Base-by-base conservation (phyloP, 352 stramenopile genomes). In the Phytophthora sp. region DNA sequence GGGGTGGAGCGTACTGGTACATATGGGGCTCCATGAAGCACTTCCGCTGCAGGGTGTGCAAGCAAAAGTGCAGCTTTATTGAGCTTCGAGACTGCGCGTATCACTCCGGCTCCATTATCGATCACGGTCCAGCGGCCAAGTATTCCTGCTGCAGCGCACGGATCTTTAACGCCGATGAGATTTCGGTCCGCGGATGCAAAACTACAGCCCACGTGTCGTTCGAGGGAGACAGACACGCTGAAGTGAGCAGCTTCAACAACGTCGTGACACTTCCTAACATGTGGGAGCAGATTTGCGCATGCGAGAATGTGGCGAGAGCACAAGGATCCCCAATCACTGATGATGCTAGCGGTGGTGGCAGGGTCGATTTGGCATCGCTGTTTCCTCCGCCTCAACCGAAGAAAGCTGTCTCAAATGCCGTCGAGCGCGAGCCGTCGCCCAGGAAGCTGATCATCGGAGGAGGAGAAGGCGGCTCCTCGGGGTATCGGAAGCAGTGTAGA, bases 1-100 rank as follows among this genome's bases (percentile, higher is more conserved):
- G 88, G 88, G 77, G 64, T 18, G 76, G 66, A 0, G 74, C 79
- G 0, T 97, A 94, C 54, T 97, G 91, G 90, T 84, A 86, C 45
- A 45, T 96, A 4, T 97, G 86, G 89, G 86, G 77, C 1, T 81
- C 79, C 11, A 86, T 69, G 6, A 77, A 83, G 24, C 68, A 59
- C 24, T 88, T 93, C 23, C 46, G 56, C n/a, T 96, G 86, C 54
- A 60, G 21, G 11, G 57, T 65, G 7, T 94, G 83, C 60, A 74
- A 69, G 11, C 60, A 70, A 11, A 67, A 49, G 23, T 88, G 67
- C 38, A 78, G 64, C 24, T 67, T 88, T 4, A 21, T 86, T 7
- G 69, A 90, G 16, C 60, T 84, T 8, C 41, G 63, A 26, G 42
- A 75, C 3, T 93, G 84, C 23, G 57, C 60, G 0, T 90, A 79